Conservation (phyloP, 768 basidiomycete species). For the Leccinum arenicola region DNA sequence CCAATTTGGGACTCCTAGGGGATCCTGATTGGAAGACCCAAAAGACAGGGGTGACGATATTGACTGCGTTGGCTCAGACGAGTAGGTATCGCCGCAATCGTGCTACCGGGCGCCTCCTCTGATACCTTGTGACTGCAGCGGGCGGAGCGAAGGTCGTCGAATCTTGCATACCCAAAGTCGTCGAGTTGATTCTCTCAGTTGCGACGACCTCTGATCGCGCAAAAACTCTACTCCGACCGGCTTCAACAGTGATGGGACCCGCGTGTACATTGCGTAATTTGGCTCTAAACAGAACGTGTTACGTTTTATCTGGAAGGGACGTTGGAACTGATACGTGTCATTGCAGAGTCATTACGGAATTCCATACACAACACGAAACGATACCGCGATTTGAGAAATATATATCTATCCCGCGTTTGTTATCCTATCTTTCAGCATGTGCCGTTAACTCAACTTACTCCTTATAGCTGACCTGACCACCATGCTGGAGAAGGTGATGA, state of each 20-base stretch:
- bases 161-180: not conserved
- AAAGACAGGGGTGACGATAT: slow-evolving; percentile 23
- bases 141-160: not conserved
- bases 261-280: slow-evolving; percentile 23
- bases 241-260: slow-evolving; percentile 25
- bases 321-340: not conserved
- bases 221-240: not conserved
- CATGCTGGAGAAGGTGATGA: slow-evolving; percentile 22
- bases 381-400: not conserved
- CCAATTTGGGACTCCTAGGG: slow-evolving; percentile 4
- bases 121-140: not conserved
- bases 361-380: not conserved
- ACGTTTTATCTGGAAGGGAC: not conserved
- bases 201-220: not conserved
- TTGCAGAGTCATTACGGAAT: not conserved
- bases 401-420: not conserved
- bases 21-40: slow-evolving; percentile 14
- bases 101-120: not conserved
- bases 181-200: not conserved
- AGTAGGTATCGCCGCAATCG: slow-evolving; percentile 4
- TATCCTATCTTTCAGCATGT: not conserved
- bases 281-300: slow-evolving; percentile 16
- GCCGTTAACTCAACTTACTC: not conserved
- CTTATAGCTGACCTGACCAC: slow-evolving; percentile 13
- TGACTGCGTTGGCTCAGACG: slow-evolving; percentile 21